Conservation (phyloP, 306 rosid species). For the Prunus padus region DNA sequence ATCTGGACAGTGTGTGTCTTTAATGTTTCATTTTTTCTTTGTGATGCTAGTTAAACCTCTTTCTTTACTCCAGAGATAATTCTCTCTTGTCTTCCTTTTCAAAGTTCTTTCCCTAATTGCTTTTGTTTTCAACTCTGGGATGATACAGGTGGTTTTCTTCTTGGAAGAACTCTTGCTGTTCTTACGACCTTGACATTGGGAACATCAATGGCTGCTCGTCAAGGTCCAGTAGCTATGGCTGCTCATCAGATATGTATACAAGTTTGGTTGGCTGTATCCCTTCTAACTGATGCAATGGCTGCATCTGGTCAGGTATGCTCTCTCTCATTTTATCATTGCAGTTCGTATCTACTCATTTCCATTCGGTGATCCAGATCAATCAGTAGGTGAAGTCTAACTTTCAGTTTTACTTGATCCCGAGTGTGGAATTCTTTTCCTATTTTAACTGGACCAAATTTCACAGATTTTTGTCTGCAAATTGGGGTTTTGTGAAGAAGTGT, state of each 20-base stretch:
- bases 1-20: background rate
- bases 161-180: conserved; percentile 93
- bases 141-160: conserved; percentile 80
- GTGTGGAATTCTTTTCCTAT: background rate
- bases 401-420: background rate
- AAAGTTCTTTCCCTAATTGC: background rate
- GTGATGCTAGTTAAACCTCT: conserved; percentile 6
- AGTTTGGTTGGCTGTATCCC: conserved; percentile 98
- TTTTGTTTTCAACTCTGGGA: conserved; percentile 24
- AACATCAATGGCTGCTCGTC: conserved; percentile 94
- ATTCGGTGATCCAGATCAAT: conserved; percentile 17
- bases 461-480: background rate
- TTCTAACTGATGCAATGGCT: conserved; percentile 86
- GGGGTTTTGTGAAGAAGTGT: background rate
- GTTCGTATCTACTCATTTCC: conserved; percentile 9
- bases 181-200: conserved; percentile 82
- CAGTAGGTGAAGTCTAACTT: background rate
- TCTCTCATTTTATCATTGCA: conserved; percentile 11
- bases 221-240: conserved; percentile 98
- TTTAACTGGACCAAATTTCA: background rate
- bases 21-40: background rate
- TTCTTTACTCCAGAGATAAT: conserved; percentile 22
- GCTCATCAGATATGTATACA: conserved; percentile 98
- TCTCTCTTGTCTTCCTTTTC: background rate
- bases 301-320: conserved; percentile 76